Base-by-base conservation (phyloP, 352 stramenopile genomes). In the Phytophthora sojae region DNA sequence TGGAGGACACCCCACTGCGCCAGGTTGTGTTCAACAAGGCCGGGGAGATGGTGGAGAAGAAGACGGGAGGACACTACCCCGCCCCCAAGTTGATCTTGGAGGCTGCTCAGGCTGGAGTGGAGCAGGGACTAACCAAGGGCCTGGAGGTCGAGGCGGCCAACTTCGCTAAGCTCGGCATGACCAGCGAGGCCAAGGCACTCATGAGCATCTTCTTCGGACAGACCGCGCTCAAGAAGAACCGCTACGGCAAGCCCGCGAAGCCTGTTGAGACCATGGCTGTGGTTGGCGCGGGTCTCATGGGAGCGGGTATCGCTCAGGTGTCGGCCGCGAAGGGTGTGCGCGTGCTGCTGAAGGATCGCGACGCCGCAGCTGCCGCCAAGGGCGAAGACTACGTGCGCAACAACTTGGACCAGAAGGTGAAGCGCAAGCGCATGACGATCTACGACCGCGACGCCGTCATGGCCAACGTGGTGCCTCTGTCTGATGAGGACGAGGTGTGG, bases 131-230 rank as follows among this genome's bases (percentile, higher is more conserved):
- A 4, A 79, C 72, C 4, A 95, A 93, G 63, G 84, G 92, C 26
- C 81, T 98, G 29, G 94, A 99, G 57, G 91, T 98, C 55, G 98
- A 99, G 78, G 85, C 97, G 4, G 75, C 97, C 57, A 95, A 96
- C 70, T 99, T 99, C 83, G 93, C 93, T 45, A 98, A 98, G 79
- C 88, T 99, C 39, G 97, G 96, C 11, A 96, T 97, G 75, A 99
- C 97, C 11, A 86, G 81, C 49, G 97, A 99, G 73, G 98, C 93
- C 19, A 97, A 98, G 77, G 94, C 94, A 12, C 83, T 99, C 8
- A 99, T 99, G 87, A 97, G 96, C 67, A 97, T 99, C 67, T 99
- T 99, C 82, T 97, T 99, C 75, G 96, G 96, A 25, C 98, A 98
- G 82, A 99, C 92, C n/a, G 84, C 92, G 50, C 89, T 99, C 54